Evolutionary conservation across 495 filamentous ascomycete species (phyloP), one percentile per base, ranked within the genome.

Genomic region (Neurospora tetraspora): DNA sequence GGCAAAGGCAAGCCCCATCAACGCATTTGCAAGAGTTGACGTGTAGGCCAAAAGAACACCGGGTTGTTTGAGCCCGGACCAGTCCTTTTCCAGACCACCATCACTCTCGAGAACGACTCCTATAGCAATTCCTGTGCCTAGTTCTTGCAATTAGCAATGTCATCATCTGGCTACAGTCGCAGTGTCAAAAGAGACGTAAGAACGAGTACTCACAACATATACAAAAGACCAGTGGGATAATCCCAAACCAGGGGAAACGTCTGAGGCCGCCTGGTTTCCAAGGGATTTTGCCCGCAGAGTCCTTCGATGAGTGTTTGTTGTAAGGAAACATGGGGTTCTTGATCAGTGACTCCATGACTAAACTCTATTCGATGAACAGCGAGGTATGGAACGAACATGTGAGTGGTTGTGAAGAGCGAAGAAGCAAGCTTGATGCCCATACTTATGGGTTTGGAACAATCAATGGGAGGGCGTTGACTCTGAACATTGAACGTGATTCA

Each of bases 61-160:
- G n/a, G 43, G n/a, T 2, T 47, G 43, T 23, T 0, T 23, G 3
- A 23, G 3, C n/a, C 43, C 43, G 1, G 43, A 47, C 43, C 43
- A 47, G 1, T 23, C n/a, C n/a, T 47, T 23, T 47, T 47, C 43
- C 0, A 10, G 2, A 0, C n/a, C n/a, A 4, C 0, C 0, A 1
- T 20, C 0, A 47, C 43, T 47, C 0, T 23, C 0, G n/a, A 47
- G 43, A 20, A 47, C 43, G 1, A 47, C n/a, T 47, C 9, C 43
- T 11, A 47, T 0, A 47, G 43, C 43, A 0, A 23, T 0, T 47
- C n/a, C 43, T 4, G 43, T 47, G 4, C 43, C 43, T 47, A 20
- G 10, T 20, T 45, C 42, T 9, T 45, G 42, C 8, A 20, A 4
- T 45, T n/a, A n/a, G 18, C n/a, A 10, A 20, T 20, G 18, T n/a